Evolutionary conservation across 228 moss, liverwort and hornwort genomes (phyloP).

Genomic region (Sphagnum fallax): DNA sequence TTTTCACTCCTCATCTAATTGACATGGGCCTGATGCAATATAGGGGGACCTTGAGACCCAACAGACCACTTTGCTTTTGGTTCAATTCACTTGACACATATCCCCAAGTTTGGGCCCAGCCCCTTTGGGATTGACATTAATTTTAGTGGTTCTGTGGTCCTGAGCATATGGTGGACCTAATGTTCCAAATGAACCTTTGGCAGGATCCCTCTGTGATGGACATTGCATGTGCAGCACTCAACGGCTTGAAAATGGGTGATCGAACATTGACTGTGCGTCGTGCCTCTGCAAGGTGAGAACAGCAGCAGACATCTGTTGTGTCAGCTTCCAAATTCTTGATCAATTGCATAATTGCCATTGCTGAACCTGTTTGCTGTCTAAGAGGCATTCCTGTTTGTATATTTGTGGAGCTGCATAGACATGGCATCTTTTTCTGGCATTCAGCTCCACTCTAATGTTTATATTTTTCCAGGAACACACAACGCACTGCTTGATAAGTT

Average conservation of each 20-base stretch:
- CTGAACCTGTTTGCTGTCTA: neutral
- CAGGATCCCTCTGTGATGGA: conserved; percentile 61
- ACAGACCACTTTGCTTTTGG: no score
- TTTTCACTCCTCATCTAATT: no score
- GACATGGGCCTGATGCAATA: no score
- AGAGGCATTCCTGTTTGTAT: neutral
- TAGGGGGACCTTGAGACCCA: no score
- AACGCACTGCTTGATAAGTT: no score
- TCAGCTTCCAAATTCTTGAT: conserved; percentile 1
- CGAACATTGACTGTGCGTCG: conserved; percentile 50
- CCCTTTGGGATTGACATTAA: no score
- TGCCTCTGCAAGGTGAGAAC: conserved; percentile 41
- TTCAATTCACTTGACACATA: no score
- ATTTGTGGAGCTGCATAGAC: neutral
- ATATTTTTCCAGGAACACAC: conserved; percentile 6
- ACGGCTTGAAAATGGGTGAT: conserved; percentile 61
- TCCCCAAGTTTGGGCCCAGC: no score
- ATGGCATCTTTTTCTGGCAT: conserved; percentile 4
- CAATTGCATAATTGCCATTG: neutral
- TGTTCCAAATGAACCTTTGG: conserved; percentile 7
- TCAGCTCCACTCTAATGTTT: conserved; percentile 11
- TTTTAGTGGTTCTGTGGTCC: conserved; percentile 69
- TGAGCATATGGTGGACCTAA: no score
- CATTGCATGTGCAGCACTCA: conserved; percentile 53
- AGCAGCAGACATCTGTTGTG: conserved; percentile 39